Evolutionary conservation across 805 yeast species (phyloP).

Genomic region (Vanderwaltozyma polyspora): DNA sequence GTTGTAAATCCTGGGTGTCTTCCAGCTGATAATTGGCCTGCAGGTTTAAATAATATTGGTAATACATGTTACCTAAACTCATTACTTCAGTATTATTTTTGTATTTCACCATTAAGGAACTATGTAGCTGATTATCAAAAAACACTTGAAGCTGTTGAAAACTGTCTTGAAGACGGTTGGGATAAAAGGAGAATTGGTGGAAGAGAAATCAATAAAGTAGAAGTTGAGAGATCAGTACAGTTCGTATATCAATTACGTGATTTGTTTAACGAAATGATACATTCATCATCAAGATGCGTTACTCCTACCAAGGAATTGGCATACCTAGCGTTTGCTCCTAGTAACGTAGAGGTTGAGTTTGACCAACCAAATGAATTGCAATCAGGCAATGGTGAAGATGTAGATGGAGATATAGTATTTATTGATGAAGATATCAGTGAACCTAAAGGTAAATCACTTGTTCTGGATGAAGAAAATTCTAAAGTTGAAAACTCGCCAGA

Average conservation of each 20-base stretch:
- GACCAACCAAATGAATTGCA: conserved; percentile 11
- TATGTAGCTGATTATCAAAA: conserved; percentile 47
- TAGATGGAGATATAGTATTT: not conserved
- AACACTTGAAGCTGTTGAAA: conserved; percentile 15
- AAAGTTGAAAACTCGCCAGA: not conserved
- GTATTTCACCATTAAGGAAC: conserved; percentile 69
- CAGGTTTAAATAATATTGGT: conserved; percentile 88
- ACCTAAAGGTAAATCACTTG: too few relatives aligned
- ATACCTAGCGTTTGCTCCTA: conserved; percentile 72
- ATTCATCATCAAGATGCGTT: conserved; percentile 50
- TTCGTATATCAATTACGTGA: conserved; percentile 64
- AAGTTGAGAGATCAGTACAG: conserved; percentile 70
- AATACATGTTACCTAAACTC: conserved; percentile 94
- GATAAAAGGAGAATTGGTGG: conserved; percentile 70
- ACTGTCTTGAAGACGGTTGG: not conserved
- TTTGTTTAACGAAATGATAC: conserved; percentile 60
- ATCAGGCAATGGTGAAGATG: too few relatives aligned
- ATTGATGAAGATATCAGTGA: not conserved
- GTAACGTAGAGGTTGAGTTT: conserved; percentile 55
- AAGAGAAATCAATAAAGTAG: conserved; percentile 63
- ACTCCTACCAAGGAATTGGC: conserved; percentile 79
- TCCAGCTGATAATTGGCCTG: conserved; percentile 68
- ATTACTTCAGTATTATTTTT: conserved; percentile 78
- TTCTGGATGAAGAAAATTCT: too few relatives aligned
- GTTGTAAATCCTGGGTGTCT: conserved; percentile 45